These are phyloP conservation scores for Lactarius evosmus DNA, from an alignment of 768 basidiomycete species.

Conservation along the genomic window DNA sequence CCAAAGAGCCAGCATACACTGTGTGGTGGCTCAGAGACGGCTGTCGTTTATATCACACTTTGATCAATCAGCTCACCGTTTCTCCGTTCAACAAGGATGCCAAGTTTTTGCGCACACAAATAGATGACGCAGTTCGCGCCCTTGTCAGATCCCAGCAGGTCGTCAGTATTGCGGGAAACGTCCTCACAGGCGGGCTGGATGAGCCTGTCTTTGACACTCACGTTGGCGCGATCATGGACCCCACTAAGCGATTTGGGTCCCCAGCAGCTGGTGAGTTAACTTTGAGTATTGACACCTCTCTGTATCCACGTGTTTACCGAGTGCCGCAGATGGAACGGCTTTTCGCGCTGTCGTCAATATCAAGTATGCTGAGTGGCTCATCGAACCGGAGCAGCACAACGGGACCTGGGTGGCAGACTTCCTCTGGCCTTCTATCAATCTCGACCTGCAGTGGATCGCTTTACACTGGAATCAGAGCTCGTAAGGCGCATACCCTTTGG, in stretches of 20 bases:
- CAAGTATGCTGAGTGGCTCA: constrained; percentile 23
- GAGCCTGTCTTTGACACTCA: constrained; percentile 21
- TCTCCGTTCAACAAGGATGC: not conserved
- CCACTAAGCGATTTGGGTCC: not conserved
- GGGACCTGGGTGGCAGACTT: constrained; percentile 20
- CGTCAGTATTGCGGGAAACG: not conserved
- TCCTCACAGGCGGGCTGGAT: constrained; percentile 13
- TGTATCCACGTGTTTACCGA: not conserved
- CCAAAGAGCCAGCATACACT: constrained; percentile 3
- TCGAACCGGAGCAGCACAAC: constrained; percentile 13
- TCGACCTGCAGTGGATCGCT: constrained; percentile 16
- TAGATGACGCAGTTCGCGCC: constrained; percentile 14
- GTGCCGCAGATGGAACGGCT: constrained; percentile 15
- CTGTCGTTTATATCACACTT: constrained; percentile 7
- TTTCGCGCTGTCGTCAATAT: constrained; percentile 15
- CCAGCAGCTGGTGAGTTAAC: constrained; percentile 14
- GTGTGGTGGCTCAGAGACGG: constrained; percentile 22
- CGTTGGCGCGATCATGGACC: not conserved
- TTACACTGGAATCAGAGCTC: constrained; percentile 15
- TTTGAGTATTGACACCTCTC: not conserved
- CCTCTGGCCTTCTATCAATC: constrained; percentile 21
- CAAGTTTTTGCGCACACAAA: constrained; percentile 6
- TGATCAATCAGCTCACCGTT: not conserved
- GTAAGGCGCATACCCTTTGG: not conserved
- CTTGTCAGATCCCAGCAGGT: constrained; percentile 19